A percentile compares a stretch with the other conserved stretches of the same genome.
Conservation (phyloP, 768 basidiomycete species). For the Leucosporidium creatinivorum region DNA sequence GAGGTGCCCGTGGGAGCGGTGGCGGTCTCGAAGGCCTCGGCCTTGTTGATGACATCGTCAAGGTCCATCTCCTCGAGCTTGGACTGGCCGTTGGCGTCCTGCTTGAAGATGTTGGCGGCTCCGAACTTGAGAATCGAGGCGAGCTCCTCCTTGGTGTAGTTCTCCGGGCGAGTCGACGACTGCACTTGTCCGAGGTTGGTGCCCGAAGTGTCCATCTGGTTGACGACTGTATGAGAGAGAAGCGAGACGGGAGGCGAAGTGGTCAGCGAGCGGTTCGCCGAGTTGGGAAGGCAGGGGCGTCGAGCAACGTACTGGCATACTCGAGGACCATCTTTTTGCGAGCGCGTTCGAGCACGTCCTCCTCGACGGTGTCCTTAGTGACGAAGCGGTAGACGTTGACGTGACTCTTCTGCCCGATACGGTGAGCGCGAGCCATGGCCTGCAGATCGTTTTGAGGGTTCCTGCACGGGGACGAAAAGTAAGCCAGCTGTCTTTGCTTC, state of each 20-base stretch:
- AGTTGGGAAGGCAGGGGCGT: not conserved
- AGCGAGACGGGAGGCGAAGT: conserved; percentile 3
- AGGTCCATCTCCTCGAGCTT: conserved; percentile 99
- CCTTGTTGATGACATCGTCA: conserved; percentile 92
- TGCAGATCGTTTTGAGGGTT: conserved; percentile 72
- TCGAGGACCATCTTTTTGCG: conserved; percentile 99
- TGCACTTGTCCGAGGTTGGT: conserved; percentile 70
- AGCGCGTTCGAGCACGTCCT: conserved; percentile 93
- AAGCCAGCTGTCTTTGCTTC: not conserved
- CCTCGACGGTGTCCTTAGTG: conserved; percentile 98
- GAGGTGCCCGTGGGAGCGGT: conserved; percentile 69
- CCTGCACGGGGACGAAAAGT: conserved; percentile 44
- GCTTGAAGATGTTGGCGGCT: conserved; percentile 99
- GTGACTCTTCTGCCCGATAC: conserved; percentile 97
- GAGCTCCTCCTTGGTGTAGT: conserved; percentile 83
- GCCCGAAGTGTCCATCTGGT: conserved; percentile 99
- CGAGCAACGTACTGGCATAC: conserved; percentile 77
- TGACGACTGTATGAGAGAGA: conserved; percentile 65
- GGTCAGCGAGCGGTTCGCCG: not conserved
- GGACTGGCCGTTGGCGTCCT: conserved; percentile 84
- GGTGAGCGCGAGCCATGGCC: conserved; percentile 98
- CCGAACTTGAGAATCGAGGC: conserved; percentile 97
- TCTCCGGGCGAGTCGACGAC: conserved; percentile 40
- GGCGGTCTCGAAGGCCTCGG: conserved; percentile 94
- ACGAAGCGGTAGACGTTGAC: conserved; percentile 98